Percentiles rank a stretch among this genome's conserved stretches.
phyloP scores from a whole-genome alignment of 352 stramenopile genomes.

The Phytophthora pinifolia region DNA sequence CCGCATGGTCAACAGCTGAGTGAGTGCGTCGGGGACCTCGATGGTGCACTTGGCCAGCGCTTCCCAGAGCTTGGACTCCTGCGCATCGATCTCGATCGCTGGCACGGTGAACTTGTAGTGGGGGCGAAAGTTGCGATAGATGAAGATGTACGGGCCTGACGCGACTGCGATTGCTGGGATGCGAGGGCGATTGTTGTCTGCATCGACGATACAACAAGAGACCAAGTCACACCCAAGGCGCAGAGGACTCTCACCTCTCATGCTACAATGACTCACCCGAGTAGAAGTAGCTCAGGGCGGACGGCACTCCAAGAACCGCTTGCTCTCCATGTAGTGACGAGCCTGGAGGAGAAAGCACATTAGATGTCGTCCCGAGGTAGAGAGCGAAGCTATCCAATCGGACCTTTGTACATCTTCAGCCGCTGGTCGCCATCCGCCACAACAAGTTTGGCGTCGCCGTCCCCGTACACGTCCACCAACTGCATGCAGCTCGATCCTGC shows the following conservation, averaged over 20 bases:
- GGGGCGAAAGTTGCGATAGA: constrained; percentile 90
- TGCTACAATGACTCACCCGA: constrained; percentile 30
- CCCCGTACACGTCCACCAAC: constrained; percentile 81
- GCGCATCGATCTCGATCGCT: constrained; percentile 64
- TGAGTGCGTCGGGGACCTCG: constrained; percentile 65
- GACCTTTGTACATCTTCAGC: constrained; percentile 91
- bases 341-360: constrained; percentile 17
- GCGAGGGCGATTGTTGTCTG: constrained; percentile 63
- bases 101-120: constrained; percentile 92
- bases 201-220: neutral
- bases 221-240: constrained; percentile 2
- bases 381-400: too few species aligned
- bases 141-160: constrained; percentile 87
- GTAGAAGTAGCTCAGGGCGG: constrained; percentile 78
- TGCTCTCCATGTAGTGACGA: constrained; percentile 81
- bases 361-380: too few species aligned
- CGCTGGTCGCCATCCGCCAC: constrained; percentile 78
- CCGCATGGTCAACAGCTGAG: constrained; percentile 66
- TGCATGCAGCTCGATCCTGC: constrained; percentile 74
- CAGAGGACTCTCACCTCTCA: too few species aligned
- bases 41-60: constrained; percentile 65
- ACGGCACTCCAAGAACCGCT: constrained; percentile 74
- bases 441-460: constrained; percentile 81
- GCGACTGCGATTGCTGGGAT: constrained; percentile 87
- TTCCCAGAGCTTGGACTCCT: constrained; percentile 77